phyloP scores from a whole-genome alignment of 1,284 basidiomycete genomes.

The Cystobasidium sp. region DNA sequence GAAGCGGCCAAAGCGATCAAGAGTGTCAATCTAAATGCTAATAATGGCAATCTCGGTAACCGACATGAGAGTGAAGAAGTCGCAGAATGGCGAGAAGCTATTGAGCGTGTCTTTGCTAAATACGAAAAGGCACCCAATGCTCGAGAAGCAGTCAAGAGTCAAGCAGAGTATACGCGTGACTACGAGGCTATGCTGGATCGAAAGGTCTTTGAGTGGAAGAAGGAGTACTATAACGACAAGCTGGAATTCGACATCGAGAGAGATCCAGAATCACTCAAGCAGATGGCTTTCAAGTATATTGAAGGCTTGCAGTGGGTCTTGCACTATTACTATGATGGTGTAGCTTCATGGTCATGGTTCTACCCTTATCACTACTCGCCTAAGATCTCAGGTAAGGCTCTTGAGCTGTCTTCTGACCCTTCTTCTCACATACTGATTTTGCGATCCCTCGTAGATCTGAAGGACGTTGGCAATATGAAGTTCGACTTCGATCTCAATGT shows the following conservation, averaged over 20 bases:
- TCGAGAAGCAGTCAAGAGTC: slow-evolving; percentile 63
- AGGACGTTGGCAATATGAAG: slow-evolving; percentile 72
- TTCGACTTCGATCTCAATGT: slow-evolving; percentile 85
- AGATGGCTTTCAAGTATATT: slow-evolving; percentile 77
- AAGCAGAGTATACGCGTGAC: slow-evolving; percentile 73
- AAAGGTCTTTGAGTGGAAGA: slow-evolving; percentile 93
- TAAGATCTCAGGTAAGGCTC: slow-evolving; percentile 76
- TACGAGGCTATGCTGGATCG: slow-evolving; percentile 73
- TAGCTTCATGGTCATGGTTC: slow-evolving; percentile 98
- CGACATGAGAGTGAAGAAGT: slow-evolving; percentile 57
- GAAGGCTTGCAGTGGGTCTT: slow-evolving; percentile 99
- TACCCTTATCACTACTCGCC: slow-evolving; percentile 98
- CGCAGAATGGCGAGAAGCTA: slow-evolving; percentile 68
- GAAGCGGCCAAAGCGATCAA: slow-evolving; percentile 56
- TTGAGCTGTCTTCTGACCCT: neutral
- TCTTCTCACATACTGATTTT: neutral
- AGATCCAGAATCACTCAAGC: slow-evolving; percentile 66
- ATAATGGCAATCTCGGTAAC: slow-evolving; percentile 8
- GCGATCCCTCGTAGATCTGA: slow-evolving; percentile 66
- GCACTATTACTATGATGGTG: slow-evolving; percentile 97
- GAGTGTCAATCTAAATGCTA: slow-evolving; percentile 49
- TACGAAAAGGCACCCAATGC: slow-evolving; percentile 81
- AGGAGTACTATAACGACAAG: slow-evolving; percentile 88
- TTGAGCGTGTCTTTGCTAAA: slow-evolving; percentile 81
- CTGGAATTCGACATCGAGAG: slow-evolving; percentile 76